phyloP scores from a whole-genome alignment of 805 yeast genomes.

The Kuraishia hungarica region DNA sequence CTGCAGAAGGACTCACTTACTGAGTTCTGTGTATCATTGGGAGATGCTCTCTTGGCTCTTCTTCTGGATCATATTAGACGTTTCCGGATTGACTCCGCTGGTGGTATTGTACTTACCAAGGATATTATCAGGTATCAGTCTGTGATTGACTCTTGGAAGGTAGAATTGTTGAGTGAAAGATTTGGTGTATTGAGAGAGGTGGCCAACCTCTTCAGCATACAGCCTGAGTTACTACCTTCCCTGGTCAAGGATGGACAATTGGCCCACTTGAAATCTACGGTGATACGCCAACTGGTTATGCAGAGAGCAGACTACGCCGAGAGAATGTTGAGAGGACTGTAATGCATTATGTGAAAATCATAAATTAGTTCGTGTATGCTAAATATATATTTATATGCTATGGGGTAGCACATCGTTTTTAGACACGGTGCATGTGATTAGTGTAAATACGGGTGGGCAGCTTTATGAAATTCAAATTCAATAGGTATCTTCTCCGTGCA shows the following conservation, averaged over 20 bases:
- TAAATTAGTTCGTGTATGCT: no score
- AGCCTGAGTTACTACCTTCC: conserved; percentile 71
- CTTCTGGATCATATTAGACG: conserved; percentile 68
- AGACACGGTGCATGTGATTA: no score
- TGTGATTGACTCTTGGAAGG: conserved; percentile 44
- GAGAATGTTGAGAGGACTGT: conserved; percentile 25
- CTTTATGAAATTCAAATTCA: no score
- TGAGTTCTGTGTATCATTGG: conserved; percentile 32
- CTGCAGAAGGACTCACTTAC: conserved; percentile 32
- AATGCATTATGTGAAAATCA: background rate
- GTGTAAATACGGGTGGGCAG: no score
- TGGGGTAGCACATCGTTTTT: background rate
- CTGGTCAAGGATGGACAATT: conserved; percentile 77
- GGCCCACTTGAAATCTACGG: conserved; percentile 50
- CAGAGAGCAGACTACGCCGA: conserved; percentile 65
- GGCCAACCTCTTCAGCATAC: conserved; percentile 79
- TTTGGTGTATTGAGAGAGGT: conserved; percentile 72
- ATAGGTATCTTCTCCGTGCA: background rate
- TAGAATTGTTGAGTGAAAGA: conserved; percentile 49
- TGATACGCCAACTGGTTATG: conserved; percentile 57
- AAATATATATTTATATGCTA: background rate
- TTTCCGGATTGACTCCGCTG: conserved; percentile 68
- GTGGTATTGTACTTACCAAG: conserved; percentile 75
- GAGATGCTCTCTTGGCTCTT: conserved; percentile 45
- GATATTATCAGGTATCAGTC: conserved; percentile 75